Base-by-base conservation (phyloP, 1,284 basidiomycete genomes). In the Rhodotorula mucilaginosa region DNA sequence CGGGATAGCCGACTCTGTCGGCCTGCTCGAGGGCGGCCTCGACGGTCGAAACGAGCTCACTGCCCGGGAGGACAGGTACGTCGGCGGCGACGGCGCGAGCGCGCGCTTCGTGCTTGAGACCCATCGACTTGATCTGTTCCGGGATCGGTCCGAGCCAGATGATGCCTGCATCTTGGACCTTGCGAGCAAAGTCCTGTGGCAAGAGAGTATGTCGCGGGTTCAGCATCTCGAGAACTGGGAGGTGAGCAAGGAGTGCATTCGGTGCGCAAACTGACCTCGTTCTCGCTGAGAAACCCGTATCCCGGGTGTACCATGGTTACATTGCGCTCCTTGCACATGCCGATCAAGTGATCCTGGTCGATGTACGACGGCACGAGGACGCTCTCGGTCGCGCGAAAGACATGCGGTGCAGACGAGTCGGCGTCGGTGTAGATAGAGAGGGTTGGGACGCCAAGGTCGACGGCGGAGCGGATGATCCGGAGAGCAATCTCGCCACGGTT, bases 401-500 rank as follows among this genome's bases (percentile, higher is more conserved):
- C 92, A 81, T 95, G 92, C 61, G 93, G 81, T 0, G 91, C 86
- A 74, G 88, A 84, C 29, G 85, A 85, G 77, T 97, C 94, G 15
- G 88, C 91, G 61, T 92, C 89, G 68, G 91, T 92, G 79, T 90
- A 97, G 39, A 97, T 89, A 2, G 92, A 91, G 19, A 96, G 90
- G 0, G 91, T 94, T 83, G 86, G 88, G 77, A 97, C 88, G 1
- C 91, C 93, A 0, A 97, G 84, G 78, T 90, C 89, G 80, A 84
- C 87, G 23, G 91, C 91, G 1, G 93, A 93, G 58, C 90, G 88
- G 74, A 95, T 93, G 69, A 97, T 90, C 52, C 93, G 88, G 79
- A 92, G 92, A 8, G 94, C 93, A 72, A 97, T 97, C 82, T 97
- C 94, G 56, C 94, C 94, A 79, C 91, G 84, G 79, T 93, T 94